These are phyloP conservation scores for Fusarium subglutinans DNA, from an alignment of 2,329 filamentous ascomycete genomes.

Conservation along the genomic window DNA sequence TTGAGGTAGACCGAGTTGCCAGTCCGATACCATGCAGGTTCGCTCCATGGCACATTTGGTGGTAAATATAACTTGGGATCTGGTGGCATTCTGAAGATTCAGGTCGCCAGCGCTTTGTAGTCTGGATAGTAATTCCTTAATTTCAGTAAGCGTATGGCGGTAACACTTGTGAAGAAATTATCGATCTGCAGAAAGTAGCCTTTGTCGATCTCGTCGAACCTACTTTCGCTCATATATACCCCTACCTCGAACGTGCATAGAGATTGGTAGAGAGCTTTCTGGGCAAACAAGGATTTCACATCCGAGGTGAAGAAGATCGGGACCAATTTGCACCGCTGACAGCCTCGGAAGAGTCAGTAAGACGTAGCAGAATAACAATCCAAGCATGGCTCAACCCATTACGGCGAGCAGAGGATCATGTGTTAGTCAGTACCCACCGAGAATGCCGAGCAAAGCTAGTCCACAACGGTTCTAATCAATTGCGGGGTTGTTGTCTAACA, in stretches of 20 bases:
- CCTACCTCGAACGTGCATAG: accelerated
- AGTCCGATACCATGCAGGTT: not conserved
- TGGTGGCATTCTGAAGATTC: not conserved
- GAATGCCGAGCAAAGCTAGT: not conserved
- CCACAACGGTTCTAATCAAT: not conserved
- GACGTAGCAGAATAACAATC: not conserved
- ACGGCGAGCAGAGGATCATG: not conserved
- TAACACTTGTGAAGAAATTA: too few species aligned
- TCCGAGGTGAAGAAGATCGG: not conserved
- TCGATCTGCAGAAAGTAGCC: too few species aligned
- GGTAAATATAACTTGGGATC: not conserved
- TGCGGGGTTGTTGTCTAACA: not conserved
- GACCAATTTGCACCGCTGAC: not conserved
- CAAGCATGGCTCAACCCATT: not conserved
- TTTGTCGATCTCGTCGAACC: not conserved
- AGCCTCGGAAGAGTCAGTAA: not conserved
- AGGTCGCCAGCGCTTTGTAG: not conserved
- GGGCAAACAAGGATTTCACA: not conserved
- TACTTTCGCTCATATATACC: not conserved
- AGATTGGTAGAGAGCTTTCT: not conserved
- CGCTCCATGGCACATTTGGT: not conserved
- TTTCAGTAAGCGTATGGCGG: accelerated
- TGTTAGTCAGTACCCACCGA: not conserved
- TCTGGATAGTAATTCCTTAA: accelerated
- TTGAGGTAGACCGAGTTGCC: not conserved